Percentiles rank a stretch among this genome's conserved stretches.
Evolutionary conservation across 495 filamentous ascomycete genomes (phyloP).

Genomic region (Penicillium cosmopolitanum): DNA sequence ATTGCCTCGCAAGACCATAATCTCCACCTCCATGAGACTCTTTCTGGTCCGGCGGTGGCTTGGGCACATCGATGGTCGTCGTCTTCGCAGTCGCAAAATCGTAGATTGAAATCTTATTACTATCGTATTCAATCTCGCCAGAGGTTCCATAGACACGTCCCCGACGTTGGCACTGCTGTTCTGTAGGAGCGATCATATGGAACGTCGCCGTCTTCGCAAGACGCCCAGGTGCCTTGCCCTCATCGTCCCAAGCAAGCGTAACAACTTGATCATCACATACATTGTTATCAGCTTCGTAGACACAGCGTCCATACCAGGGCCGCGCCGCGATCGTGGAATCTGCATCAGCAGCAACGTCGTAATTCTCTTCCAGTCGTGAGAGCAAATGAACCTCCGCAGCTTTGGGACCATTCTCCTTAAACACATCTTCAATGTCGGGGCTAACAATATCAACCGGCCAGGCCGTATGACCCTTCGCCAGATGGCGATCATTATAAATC

Average conservation of each 20-base stretch:
- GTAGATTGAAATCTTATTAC: constrained; percentile 44
- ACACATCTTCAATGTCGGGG: constrained; percentile 82
- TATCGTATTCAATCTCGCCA: constrained; percentile 82
- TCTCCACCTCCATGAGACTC: constrained; percentile 85
- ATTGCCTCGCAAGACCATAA: constrained; percentile 75
- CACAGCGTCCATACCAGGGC: constrained; percentile 92
- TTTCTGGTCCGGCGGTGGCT: constrained; percentile 41
- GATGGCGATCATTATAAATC: constrained; percentile 68
- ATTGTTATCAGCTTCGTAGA: constrained; percentile 89
- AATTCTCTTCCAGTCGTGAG: constrained; percentile 65
- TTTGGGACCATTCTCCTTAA: constrained; percentile 15
- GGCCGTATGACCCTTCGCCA: constrained; percentile 60
- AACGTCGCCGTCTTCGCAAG: constrained; percentile 82
- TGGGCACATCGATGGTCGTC: constrained; percentile 32
- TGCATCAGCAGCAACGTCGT: constrained; percentile 51
- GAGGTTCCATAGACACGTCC: constrained; percentile 81
- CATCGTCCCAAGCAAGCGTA: constrained; percentile 76
- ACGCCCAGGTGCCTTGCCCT: constrained; percentile 44
- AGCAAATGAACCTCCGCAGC: constrained; percentile 39
- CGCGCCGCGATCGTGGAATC: constrained; percentile 56
- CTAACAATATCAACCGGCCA: constrained; percentile 91
- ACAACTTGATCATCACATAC: constrained; percentile 90
- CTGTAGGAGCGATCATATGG: constrained; percentile 92
- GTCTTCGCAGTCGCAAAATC: constrained; percentile 39
- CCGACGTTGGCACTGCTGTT: constrained; percentile 81